Evolutionary conservation across 2,329 filamentous ascomycete species (phyloP), one percentile per base, ranked within the genome.

Genomic region (Botrytis fragariae): DNA sequence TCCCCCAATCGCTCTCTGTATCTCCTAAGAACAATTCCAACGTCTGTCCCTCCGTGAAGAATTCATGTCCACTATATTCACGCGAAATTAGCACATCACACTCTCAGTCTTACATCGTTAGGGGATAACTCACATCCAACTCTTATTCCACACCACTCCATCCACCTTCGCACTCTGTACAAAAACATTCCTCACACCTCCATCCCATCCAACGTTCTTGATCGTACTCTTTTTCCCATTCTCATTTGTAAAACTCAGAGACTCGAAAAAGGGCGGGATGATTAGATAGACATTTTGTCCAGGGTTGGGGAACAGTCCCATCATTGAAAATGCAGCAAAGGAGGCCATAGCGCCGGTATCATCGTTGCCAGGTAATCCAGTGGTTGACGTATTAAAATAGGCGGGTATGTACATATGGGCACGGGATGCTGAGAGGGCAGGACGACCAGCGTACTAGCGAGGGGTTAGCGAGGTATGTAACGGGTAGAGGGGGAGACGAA

Each of bases 251-350:
- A 92, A 84, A 64, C 85, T 87, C 2, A 92, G 84, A 45, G 84
- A 83, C 77, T 87, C 84, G 76, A 93, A 93, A 77, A 88, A 93
- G 0, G 91, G 91, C 0, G 91, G 87, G 0, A 83, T 91, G 74
- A 93, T 90, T 44, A 93, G 85, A 75, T 93, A 93, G 0, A 92
- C 89, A 75, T 92, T 83, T 77, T 92, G 91, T 0, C 90, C 91
- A 0, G 90, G 86, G 69, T 91, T 91, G 0, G 91, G 91, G 78
- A 90, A 93, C 7, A 92, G 80, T 0, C 78, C 78, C 63, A 77
- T 77, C 74, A 79, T 77, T 1, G 68, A 73, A 29, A 79, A 77
- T 0, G 77, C 77, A 0, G 75, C 72, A n/a, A 79, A 79, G 0
- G 77, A 76, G 1, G 73, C 79, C 79, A 93, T 92, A 0, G 91